Percentiles rank a stretch among this genome's conserved stretches.
Conservation (phyloP, 2,329 filamentous ascomycete genomes). For the Aaosphaeria arxii region DNA sequence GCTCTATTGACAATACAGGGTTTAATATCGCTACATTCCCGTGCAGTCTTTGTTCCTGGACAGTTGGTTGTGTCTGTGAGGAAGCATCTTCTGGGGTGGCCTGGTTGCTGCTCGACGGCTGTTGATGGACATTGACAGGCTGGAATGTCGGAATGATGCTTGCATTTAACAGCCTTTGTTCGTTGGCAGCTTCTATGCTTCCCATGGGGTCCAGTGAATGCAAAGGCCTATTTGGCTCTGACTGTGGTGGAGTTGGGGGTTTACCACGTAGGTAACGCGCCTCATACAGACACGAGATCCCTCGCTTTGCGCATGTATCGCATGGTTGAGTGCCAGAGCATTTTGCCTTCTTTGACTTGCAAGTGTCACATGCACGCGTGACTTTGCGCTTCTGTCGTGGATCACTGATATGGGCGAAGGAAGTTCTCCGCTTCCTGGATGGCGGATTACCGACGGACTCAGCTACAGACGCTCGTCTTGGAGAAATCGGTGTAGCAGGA, state of each 20-base stretch:
- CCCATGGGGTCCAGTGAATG: neutral
- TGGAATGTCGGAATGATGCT: neutral
- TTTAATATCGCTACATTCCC: neutral
- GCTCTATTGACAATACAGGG: neutral
- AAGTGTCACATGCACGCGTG: constrained; percentile 27
- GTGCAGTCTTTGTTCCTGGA: neutral
- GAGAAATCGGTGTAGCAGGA: neutral
- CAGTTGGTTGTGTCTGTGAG: neutral
- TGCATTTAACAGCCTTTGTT: too few relatives aligned
- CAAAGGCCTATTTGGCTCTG: neutral
- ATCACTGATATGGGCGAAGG: neutral
- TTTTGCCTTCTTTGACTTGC: constrained; percentile 28
- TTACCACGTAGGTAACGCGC: constrained; percentile 23
- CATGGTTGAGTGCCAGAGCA: constrained; percentile 28
- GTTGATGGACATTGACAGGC: constrained; percentile 1
- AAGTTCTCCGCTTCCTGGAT: neutral
- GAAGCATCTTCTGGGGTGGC: neutral
- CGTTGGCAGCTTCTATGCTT: too few relatives aligned
- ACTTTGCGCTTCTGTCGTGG: constrained; percentile 20
- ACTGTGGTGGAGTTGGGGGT: constrained; percentile 14
- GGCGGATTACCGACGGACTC: neutral
- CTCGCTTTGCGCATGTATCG: constrained; percentile 14
- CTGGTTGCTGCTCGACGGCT: neutral
- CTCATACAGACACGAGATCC: constrained; percentile 20
- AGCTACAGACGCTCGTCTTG: too few relatives aligned